Base-by-base conservation (phyloP, 345 rosid genomes). In the Eucalyptus tenuipes region DNA sequence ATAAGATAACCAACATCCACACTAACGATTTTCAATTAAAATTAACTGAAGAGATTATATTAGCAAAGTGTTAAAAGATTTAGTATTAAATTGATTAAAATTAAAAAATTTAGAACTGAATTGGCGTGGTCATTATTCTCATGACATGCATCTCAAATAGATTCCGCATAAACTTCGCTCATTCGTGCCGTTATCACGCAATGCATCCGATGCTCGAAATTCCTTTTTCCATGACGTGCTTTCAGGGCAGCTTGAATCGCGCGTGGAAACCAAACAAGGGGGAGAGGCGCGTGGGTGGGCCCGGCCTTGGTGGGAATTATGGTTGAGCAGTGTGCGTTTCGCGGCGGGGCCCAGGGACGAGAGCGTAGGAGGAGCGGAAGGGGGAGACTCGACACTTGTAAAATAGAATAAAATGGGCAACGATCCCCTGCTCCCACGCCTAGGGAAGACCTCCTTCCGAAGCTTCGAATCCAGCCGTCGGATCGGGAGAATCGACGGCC, bases 1-100 rank as follows among this genome's bases (percentile, higher is more conserved):
- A 27, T 6, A 6, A 13, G 3, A 57, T 25, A 7, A 2, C 0
- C 0, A 11, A 14, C 0, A 7, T n/a, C 0, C 0, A 64, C 0
- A 0, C 0, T 0, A 8, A 4, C 0, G 3, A 31, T 68, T 68
- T n/a, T 4, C 4, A 0, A 37, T 6, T 22, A 37, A 71, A 18
- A 37, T 37, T 18, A 0, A 2, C 0, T 3, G 2, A 4, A 71
- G 20, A 37, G 0, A 2, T 0, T 10, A 37, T 6, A 71, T 37
- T 37, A 4, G 2, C 4, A 75, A 18, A 37, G 7, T 0, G 1
- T 20, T 25, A 18, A 2, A 37, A 71, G 0, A 6, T 71, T 37
- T 2, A 68, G 0, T 0, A 16, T 5, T 68, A 31, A 33, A 66
- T 16, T 31, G 5, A 8, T 7, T 0, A 2, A 33, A 68, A 68